Evolutionary conservation across 139 green algal genomes (phyloP), one percentile per base, ranked within the genome.

Genomic region (Chlamydomonas sp.): DNA sequence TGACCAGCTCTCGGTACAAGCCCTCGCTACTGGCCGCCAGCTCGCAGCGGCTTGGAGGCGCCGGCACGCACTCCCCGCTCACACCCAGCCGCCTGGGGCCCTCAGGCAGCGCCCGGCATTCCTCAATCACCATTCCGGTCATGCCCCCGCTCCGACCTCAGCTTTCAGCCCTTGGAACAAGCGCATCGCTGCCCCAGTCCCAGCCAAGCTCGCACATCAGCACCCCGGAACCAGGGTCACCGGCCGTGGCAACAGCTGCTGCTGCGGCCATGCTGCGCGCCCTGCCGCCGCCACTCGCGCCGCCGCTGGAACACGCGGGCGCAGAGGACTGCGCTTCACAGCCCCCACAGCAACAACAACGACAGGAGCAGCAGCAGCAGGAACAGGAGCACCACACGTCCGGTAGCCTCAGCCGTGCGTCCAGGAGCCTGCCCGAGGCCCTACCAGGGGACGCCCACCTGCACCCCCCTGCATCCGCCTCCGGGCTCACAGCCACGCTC

Each of bases 11-110:
- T 4, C 62, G 83, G 5, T 88, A 88, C 72, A 74, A 73, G n/a
- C 83, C 73, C 3, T 88, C 83, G 74, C 63, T 88, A 1, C 83
- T 88, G 63, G 61, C 73, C 16, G 10, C 73, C 62, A 88, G 83
- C 63, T 64, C 83, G 49, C 12, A 68, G 3, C 83, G 83, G 7
- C 74, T 88, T 49, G 63, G 31, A 49, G 67, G 1, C 12, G 62
- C 58, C 63, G 63, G 63, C 31, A 7, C 2, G 15, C 31, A 63
- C n/a, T 59, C 79, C 18, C n/a, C 4, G 20, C 2, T 71, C 31
- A 60, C 20, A n/a, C 62, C 20, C 49, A 88, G 83, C 62, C 73
- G 83, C 1, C 73, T 88, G 31, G 83, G 73, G n/a, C 73, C 63
- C 2, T 2, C 59, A 2, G 49, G 74, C 75, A 18, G 57, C 57